These are phyloP conservation scores for Eucalyptus globulus DNA, from an alignment of 345 rosid genomes.

Conservation along the genomic window DNA sequence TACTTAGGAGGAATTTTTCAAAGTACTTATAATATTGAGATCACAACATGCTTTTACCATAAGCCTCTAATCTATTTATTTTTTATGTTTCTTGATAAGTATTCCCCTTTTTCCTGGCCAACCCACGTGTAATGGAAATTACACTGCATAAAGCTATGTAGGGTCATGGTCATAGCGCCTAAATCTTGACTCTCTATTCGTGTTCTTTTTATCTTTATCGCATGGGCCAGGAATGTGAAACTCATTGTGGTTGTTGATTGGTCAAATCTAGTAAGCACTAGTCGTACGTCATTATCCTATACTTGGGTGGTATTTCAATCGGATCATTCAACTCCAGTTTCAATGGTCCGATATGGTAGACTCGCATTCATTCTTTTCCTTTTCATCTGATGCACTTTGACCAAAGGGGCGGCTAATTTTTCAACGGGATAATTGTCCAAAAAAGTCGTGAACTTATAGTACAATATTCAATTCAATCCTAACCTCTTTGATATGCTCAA, in stretches of 20 bases:
- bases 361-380: neutral
- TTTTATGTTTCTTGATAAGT: neutral
- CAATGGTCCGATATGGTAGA: neutral
- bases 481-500: accelerated
- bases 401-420: neutral
- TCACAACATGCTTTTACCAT: neutral
- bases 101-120: neutral
- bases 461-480: accelerated
- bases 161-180: neutral
- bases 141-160: neutral
- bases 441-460: accelerated
- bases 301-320: neutral
- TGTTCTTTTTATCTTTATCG: neutral
- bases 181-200: neutral
- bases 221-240: neutral
- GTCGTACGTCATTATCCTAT: neutral
- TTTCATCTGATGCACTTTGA: neutral
- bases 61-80: neutral
- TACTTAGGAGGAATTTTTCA: neutral
- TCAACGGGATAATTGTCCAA: neutral
- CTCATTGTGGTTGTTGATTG: neutral
- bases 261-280: neutral
- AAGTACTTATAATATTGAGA: neutral
- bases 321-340: neutral
- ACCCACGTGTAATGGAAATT: neutral